phyloP scores from a whole-genome alignment of 305 asterid genomes.

The Euphrasia arctica region DNA sequence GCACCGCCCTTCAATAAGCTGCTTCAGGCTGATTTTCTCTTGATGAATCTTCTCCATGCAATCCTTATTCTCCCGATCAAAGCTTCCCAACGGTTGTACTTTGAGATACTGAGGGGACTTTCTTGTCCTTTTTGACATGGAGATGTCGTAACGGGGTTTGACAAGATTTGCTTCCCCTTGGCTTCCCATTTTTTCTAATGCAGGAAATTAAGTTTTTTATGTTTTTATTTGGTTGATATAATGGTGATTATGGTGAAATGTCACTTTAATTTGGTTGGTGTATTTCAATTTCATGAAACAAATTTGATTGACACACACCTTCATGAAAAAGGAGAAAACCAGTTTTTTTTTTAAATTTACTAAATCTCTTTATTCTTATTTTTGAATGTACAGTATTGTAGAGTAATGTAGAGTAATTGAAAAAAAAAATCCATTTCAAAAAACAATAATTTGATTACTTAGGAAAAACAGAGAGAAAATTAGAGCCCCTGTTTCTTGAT shows the following conservation, averaged over 20 bases:
- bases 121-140: constrained; percentile 46
- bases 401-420: background rate
- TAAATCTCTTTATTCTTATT: background rate
- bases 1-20: constrained; percentile 34
- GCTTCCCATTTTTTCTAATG: constrained; percentile 26
- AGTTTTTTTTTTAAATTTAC: background rate
- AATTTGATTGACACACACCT: constrained; percentile 27
- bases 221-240: background rate
- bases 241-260: constrained; percentile 13
- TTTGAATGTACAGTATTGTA: background rate
- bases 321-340: background rate
- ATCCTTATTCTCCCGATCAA: constrained; percentile 16
- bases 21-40: constrained; percentile 33
- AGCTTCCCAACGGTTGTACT: constrained; percentile 1
- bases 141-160: constrained; percentile 31
- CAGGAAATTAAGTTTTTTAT: background rate
- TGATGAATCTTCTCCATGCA: background rate
- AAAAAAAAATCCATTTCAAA: background rate
- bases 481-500: constrained; percentile 8
- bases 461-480: background rate
- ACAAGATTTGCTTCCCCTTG: constrained; percentile 2
- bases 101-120: constrained; percentile 15
- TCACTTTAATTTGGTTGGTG: constrained; percentile 32
- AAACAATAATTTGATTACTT: background rate
- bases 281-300: constrained; percentile 27